A percentile compares a stretch with the other conserved stretches of the same genome.
phyloP scores from a whole-genome alignment of 2,329 filamentous ascomycete species.

The Colletotrichum coccodes region DNA sequence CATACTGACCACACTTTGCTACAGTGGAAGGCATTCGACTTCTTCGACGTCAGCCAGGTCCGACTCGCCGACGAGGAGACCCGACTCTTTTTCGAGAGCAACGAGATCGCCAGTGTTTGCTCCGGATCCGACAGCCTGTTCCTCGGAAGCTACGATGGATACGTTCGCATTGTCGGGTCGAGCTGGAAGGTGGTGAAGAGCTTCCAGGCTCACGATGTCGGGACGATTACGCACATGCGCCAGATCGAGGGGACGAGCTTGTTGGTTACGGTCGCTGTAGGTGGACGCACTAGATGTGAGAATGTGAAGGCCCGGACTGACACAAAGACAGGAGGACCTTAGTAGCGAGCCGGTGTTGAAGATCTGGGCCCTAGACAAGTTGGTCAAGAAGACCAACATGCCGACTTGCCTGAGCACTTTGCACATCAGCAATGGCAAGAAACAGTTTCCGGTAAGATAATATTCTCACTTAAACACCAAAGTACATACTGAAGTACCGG shows the following conservation, averaged over 20 bases:
- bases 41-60: conserved; percentile 94
- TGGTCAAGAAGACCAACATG: conserved; percentile 91
- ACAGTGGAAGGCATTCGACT: conserved; percentile 99
- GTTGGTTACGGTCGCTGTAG: conserved; percentile 80
- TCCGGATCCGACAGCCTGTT: conserved; percentile 92
- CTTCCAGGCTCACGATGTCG: conserved; percentile 86
- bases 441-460: conserved; percentile 83
- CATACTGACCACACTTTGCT: conserved; percentile 14
- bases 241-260: conserved; percentile 89
- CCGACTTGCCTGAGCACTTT: conserved; percentile 90
- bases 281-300: not conserved
- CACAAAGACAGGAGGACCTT: conserved; percentile 75
- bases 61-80: conserved; percentile 83
- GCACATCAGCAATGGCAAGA: conserved; percentile 87
- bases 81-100: conserved; percentile 82
- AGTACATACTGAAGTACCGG: not conserved
- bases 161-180: conserved; percentile 87
- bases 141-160: conserved; percentile 85
- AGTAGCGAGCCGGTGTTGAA: conserved; percentile 89
- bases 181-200: conserved; percentile 87
- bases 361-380: conserved; percentile 96
- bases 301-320: not conserved
- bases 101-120: conserved; percentile 83
- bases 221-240: conserved; percentile 88
- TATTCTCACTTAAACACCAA: not conserved